phyloP scores from a whole-genome alignment of 306 rosid species.

The Trifolium fragiferum region DNA sequence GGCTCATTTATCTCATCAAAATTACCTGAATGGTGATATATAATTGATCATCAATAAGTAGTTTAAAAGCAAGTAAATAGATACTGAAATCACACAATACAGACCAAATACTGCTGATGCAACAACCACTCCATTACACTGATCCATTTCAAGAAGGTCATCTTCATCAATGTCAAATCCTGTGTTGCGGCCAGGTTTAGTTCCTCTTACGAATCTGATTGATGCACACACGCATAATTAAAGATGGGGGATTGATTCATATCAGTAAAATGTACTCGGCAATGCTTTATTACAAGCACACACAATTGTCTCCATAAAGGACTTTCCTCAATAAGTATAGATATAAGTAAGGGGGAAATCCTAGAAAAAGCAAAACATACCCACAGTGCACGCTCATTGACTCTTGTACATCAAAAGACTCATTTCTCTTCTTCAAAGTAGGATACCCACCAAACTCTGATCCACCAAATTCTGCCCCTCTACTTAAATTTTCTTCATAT shows the following conservation, averaged over 20 bases:
- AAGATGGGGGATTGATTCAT: constrained; percentile 34
- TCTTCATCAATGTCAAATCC: constrained; percentile 83
- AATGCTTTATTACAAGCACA: not conserved
- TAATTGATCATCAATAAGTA: constrained; percentile 35
- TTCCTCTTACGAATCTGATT: constrained; percentile 77
- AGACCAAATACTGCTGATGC: constrained; percentile 93
- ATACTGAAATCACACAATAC: constrained; percentile 34
- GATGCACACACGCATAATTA: constrained; percentile 42
- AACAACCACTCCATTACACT: constrained; percentile 83
- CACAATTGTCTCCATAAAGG: constrained; percentile 30
- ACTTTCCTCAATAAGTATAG: constrained; percentile 20
- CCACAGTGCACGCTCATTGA: constrained; percentile 91
- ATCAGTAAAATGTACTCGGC: constrained; percentile 15
- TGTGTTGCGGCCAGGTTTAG: constrained; percentile 78
- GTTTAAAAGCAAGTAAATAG: constrained; percentile 1
- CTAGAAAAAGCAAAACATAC: constrained; percentile 54
- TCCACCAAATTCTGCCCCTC: constrained; percentile 82
- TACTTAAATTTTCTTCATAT: constrained; percentile 69
- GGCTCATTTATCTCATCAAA: constrained; percentile 92
- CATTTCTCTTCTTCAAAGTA: constrained; percentile 75
- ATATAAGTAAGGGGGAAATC: constrained; percentile 17
- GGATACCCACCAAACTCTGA: constrained; percentile 98
- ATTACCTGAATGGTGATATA: constrained; percentile 63
- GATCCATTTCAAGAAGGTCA: constrained; percentile 79
- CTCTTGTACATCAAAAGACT: constrained; percentile 71